Percentiles rank a stretch among this genome's conserved stretches.
Evolutionary conservation across 2,329 filamentous ascomycete species (phyloP).

Genomic region (Colletotrichum eremochloae): DNA sequence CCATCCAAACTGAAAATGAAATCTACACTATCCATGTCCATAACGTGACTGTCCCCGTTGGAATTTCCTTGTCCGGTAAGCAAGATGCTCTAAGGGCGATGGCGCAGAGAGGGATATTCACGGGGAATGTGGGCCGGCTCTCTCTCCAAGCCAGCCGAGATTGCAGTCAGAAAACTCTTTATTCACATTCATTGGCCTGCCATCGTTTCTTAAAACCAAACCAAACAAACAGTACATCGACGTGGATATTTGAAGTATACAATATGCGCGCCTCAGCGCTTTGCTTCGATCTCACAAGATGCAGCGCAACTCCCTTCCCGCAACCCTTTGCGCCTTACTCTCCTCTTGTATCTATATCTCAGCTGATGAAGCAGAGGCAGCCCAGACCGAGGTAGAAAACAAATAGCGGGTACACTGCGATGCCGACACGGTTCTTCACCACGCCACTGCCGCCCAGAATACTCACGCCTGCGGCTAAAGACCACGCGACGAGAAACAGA

Average conservation of each 20-base stretch:
- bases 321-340: background rate
- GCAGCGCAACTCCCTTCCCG: background rate
- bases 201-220: background rate
- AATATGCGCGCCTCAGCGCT: constrained; percentile 3
- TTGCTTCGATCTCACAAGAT: constrained; percentile 1
- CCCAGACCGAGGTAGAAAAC: constrained; percentile 95
- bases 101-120: background rate
- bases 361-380: constrained; percentile 98
- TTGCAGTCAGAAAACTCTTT: background rate
- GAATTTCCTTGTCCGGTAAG: background rate
- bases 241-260: constrained; percentile 37
- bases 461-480: constrained; percentile 93
- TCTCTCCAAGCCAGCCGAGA: background rate
- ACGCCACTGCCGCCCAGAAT: constrained; percentile 96
- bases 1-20: background rate
- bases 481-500: constrained; percentile 89
- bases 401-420: constrained; percentile 94
- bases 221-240: constrained; percentile 1
- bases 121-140: background rate
- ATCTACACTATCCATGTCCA: background rate
- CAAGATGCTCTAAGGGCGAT: background rate
- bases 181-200: constrained; percentile 9
- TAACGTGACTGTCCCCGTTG: background rate
- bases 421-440: constrained; percentile 91
- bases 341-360: constrained; percentile 46